Percentiles rank a stretch among this genome's conserved stretches.
phyloP scores from a whole-genome alignment of 805 yeast genomes.

The Candida dajiaensis region DNA sequence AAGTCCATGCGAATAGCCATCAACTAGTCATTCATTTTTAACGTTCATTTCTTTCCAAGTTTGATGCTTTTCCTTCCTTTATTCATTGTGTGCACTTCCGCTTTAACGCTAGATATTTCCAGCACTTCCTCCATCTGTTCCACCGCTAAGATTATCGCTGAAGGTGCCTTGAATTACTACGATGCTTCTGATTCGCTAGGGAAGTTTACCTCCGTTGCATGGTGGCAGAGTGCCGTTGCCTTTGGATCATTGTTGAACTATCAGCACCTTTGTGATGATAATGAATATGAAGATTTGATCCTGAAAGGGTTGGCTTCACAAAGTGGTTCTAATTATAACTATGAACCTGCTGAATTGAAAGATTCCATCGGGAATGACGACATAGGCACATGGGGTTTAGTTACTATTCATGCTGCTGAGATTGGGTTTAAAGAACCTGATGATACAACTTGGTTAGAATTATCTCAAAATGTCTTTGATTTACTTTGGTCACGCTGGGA shows the following conservation, averaged over 20 bases:
- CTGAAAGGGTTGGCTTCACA: conserved; percentile 44
- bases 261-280: conserved; percentile 63
- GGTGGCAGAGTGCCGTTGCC: conserved; percentile 92
- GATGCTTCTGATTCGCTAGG: conserved; percentile 45
- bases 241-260: conserved; percentile 64
- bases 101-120: background rate
- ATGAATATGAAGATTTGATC: conserved; percentile 51
- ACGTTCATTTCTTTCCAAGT: background rate
- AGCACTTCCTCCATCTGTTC: conserved; percentile 23
- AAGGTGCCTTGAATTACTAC: conserved; percentile 64
- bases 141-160: conserved; percentile 51
- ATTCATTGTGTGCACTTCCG: background rate
- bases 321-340: conserved; percentile 42
- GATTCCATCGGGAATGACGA: conserved; percentile 36
- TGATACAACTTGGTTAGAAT: conserved; percentile 44
- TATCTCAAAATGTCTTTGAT: conserved; percentile 53
- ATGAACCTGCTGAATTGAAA: conserved; percentile 37
- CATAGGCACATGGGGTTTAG: conserved; percentile 65
- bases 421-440: conserved; percentile 45
- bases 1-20: background rate
- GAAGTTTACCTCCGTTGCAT: conserved; percentile 63
- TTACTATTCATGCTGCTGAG: conserved; percentile 58
- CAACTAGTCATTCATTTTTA: background rate
- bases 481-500: conserved; percentile 61
- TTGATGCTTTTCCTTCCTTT: background rate